phyloP scores from a whole-genome alignment of 1,284 basidiomycete genomes.

The Earliella scabrosa region DNA sequence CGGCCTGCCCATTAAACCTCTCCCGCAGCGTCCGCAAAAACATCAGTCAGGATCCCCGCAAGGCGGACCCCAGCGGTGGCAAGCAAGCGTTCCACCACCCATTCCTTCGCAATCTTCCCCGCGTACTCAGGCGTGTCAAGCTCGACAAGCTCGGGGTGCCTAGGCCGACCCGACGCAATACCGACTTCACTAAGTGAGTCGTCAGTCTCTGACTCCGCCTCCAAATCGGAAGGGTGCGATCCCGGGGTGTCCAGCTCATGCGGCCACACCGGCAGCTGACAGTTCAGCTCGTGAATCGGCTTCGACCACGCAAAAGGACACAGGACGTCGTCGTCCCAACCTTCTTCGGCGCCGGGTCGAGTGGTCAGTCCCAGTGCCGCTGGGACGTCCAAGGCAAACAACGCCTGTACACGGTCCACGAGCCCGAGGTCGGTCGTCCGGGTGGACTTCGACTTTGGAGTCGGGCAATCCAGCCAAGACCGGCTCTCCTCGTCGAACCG shows the following conservation, averaged over 20 bases:
- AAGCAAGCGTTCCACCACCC: slow-evolving; percentile 81
- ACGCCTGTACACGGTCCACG: slow-evolving; percentile 11
- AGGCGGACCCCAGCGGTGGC: slow-evolving; percentile 83
- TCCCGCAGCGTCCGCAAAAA: slow-evolving; percentile 52
- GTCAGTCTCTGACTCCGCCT: slow-evolving; percentile 18
- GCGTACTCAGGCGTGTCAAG: slow-evolving; percentile 87
- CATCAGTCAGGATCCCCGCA: slow-evolving; percentile 78
- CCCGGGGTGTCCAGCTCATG: slow-evolving; percentile 54
- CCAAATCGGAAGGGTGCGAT: slow-evolving; percentile 4
- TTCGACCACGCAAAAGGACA: slow-evolving; percentile 84
- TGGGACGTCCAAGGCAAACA: slow-evolving; percentile 17
- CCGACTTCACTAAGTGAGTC: slow-evolving; percentile 5
- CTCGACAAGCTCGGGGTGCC: slow-evolving; percentile 54
- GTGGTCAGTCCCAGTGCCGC: slow-evolving; percentile 20
- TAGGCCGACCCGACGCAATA: slow-evolving; percentile 8
- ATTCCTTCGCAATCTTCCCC: slow-evolving; percentile 65
- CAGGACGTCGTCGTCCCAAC: slow-evolving; percentile 58
- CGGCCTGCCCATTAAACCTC: too few relatives aligned
- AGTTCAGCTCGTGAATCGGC: slow-evolving; percentile 77
- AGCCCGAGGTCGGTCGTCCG: slow-evolving; percentile 11
- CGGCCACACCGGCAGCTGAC: slow-evolving; percentile 73
- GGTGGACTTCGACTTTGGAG: not conserved
- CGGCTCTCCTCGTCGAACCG: slow-evolving; percentile 64
- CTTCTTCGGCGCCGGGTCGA: slow-evolving; percentile 12
- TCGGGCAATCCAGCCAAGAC: slow-evolving; percentile 73